These are phyloP conservation scores for Forsythia suspensa DNA, from an alignment of 257 asterid genomes.

Conservation along the genomic window DNA sequence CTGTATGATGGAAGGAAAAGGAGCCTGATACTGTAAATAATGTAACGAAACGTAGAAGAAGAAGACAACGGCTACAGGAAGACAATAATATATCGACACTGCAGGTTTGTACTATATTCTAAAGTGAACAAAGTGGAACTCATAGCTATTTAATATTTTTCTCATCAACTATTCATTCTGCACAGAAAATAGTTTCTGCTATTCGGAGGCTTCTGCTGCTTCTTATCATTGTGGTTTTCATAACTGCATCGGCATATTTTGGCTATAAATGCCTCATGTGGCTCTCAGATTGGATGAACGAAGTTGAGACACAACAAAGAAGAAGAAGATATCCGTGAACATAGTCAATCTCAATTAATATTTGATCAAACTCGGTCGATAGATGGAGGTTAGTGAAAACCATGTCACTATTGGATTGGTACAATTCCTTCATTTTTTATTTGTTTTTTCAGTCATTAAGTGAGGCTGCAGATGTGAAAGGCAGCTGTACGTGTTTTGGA, in stretches of 20 bases:
- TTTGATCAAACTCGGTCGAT: neutral
- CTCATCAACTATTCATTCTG: constrained; percentile 11
- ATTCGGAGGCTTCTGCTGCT: constrained; percentile 41
- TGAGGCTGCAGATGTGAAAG: no score
- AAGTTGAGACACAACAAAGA: constrained; percentile 52
- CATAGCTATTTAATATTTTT: constrained; percentile 13
- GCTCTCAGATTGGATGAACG: constrained; percentile 91
- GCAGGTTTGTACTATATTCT: constrained; percentile 49
- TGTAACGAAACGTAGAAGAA: constrained; percentile 59
- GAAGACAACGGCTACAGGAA: constrained; percentile 51
- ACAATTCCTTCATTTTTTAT: neutral
- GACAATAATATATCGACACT: constrained; percentile 49
- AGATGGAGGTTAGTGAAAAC: neutral
- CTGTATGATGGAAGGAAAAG: constrained; percentile 44
- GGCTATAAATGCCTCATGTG: constrained; percentile 65
- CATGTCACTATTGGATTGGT: neutral
- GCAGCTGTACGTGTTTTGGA: no score
- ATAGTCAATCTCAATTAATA: constrained; percentile 14
- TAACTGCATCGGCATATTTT: constrained; percentile 43
- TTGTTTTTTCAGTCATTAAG: no score
- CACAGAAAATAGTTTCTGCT: constrained; percentile 50
- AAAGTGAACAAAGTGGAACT: neutral
- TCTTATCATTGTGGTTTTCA: constrained; percentile 29
- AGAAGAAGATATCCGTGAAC: constrained; percentile 38
- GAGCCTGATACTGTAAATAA: constrained; percentile 48